A percentile compares a stretch with the other conserved stretches of the same genome.
Evolutionary conservation across 371 early-diverging fungal genomes (phyloP).

Genomic region (Vairimorpha necatrix): DNA sequence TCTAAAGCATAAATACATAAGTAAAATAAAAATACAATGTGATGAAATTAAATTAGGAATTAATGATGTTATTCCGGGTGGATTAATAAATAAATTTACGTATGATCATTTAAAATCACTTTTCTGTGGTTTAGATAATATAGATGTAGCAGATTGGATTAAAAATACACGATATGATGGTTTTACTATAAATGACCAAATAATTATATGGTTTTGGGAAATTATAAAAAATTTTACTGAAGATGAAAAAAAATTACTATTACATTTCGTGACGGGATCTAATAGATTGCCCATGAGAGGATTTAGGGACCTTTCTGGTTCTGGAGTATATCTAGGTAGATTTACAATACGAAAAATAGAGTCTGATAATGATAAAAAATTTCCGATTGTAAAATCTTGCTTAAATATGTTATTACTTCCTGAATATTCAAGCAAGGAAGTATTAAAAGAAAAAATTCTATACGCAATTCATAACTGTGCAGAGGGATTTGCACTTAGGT

Average conservation of each 20-base stretch:
- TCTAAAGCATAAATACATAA: constrained; percentile 87
- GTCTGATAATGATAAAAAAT: neutral
- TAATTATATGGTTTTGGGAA: constrained; percentile 96
- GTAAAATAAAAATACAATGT: constrained; percentile 84
- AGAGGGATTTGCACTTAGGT: no score
- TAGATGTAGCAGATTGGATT: constrained; percentile 95
- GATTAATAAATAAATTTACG: constrained; percentile 83
- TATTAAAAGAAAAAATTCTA: neutral
- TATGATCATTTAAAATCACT: constrained; percentile 93
- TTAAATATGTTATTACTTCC: neutral
- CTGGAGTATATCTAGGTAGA: no score
- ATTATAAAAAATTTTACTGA: constrained; percentile 89
- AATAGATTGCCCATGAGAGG: constrained; percentile 92
- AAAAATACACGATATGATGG: constrained; percentile 88
- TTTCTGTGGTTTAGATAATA: no score
- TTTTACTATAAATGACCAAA: constrained; percentile 75
- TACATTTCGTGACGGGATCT: constrained; percentile 96
- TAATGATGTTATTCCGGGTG: constrained; percentile 81
- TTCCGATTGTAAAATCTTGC: neutral
- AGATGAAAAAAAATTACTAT: constrained; percentile 85
- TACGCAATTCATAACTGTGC: no score
- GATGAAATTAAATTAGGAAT: constrained; percentile 84
- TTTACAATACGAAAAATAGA: neutral
- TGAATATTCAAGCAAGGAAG: neutral
- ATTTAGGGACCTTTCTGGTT: constrained; percentile 70